Conservation (phyloP, 441 rosid species). For the Populus tomentosa region DNA sequence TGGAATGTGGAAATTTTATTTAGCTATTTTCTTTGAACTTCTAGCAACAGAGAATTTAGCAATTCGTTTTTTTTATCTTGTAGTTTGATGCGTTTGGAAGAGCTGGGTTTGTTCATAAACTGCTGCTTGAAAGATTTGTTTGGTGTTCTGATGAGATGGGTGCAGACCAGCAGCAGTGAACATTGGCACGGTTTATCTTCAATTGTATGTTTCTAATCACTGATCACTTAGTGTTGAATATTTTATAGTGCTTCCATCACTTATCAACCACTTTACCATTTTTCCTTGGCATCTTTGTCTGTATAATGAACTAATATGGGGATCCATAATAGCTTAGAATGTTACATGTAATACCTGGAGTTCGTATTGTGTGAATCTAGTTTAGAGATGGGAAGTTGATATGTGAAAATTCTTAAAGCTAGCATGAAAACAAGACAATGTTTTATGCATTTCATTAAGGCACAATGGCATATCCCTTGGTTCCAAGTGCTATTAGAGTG, state of each 20-base stretch:
- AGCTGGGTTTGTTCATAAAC: conserved; percentile 17
- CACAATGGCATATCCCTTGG: neutral
- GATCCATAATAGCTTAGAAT: neutral
- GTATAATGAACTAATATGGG: neutral
- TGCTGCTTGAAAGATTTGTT: conserved; percentile 18
- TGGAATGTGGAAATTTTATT: neutral
- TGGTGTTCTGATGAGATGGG: conserved; percentile 11
- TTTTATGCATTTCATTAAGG: neutral
- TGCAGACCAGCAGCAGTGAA: conserved; percentile 15
- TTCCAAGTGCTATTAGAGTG: neutral
- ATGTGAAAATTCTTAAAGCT: neutral
- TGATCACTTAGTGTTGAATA: neutral
- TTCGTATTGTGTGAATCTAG: neutral
- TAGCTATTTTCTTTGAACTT: neutral
- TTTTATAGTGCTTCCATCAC: neutral
- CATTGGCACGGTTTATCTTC: conserved; percentile 20
- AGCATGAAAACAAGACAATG: neutral
- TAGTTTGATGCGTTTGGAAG: conserved; percentile 22
- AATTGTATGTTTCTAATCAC: conserved; percentile 33
- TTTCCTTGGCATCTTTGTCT: neutral
- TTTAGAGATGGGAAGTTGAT: too few species aligned
- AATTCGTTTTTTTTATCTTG: conserved; percentile 1
- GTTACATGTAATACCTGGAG: neutral
- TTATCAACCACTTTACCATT: neutral
- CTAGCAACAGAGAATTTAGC: neutral